Evolutionary conservation across 208 protist genomes (phyloP), one percentile per base, ranked within the genome.

Genomic region (Crithidia bombi): DNA sequence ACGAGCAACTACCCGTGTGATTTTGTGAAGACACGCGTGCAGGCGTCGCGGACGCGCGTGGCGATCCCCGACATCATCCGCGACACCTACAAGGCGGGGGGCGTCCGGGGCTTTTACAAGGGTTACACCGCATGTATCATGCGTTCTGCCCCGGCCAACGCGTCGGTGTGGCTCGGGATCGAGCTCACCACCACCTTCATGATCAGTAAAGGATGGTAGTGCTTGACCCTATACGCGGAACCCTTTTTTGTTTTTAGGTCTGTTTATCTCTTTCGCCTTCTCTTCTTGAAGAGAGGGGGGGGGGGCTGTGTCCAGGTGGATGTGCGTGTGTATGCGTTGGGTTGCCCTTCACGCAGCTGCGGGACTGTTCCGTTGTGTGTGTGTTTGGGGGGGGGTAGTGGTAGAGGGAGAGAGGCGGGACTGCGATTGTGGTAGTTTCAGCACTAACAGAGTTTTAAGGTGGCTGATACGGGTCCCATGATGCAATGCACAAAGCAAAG

Each of bases 1-100:
- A 68, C 65, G 41, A 87, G 77, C 75, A 86, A 81, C 79, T 92
- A 90, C 67, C 87, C 87, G 15, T 89, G 81, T 63, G 87, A 92
- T 73, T 89, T 78, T 49, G 50, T 89, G 38, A 92, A 92, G 55
- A 90, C 87, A 3, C 81, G 87, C 30, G 41, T 90, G 63, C 84
- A 93, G 56, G 79, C 84, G 6, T 80, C 71, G 5, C 56, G 62
- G 46, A 51, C 51, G n/a, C 70, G 73, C 26, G 43, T 73, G 23
- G 72, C 59, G 21, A 82, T 85, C n/a, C 43, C 61, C 0, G 74
- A 84, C 12, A 64, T 89, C 12, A 65, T 80, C 36, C 56, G 65
- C 21, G 43, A 25, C 3, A 85, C 78, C 0, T 88, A 87, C 71
- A 68, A 67, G 47, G 41, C 43, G 3, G 62, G 57, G 12, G 87